Evolutionary conservation across 1,139 yeast genomes (phyloP), one percentile per base, ranked within the genome.

Genomic region (Geotrichum histeridarum): DNA sequence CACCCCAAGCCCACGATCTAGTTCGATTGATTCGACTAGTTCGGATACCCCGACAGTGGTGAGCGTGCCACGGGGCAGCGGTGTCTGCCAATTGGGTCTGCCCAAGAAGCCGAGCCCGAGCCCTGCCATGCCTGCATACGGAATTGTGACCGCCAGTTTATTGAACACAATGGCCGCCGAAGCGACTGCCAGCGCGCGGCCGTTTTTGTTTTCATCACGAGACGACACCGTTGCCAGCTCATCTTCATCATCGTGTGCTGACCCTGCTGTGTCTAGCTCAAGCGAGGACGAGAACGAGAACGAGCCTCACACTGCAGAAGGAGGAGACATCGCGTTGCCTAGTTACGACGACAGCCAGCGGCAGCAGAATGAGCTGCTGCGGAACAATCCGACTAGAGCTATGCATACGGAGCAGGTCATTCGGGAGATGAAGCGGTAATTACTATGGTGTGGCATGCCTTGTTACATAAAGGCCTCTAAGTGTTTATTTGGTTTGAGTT

Each of bases 291-390:
- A 33, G 12, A 32, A 4, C 12, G 37, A 11, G 35, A 32, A 32
- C 35, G 37, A 48, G 11, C 17, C 15, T 1, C 8, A 38, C 2
- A 14, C 15, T 14, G 48, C 33, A 3, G 48, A 45, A 9, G 44
- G 22, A 2, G 50, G 43, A 12, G 51, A 48, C 8, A 36, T 32
- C 8, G 17, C 42, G 8, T 32, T 57, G 11, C 59, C 59, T 4
- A 57, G 57, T 46, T 57, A 57, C 36, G 57, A 55, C 27, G 59
- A 54, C 30, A 53, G 56, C 35, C 56, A 57, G 31, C 48, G 58
- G 14, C 50, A 55, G 35, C 59, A 57, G 35, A 45, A 42, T 9
- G 59, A 54, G 43, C 50, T 57, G 18, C 30, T 57, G 37, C 43
- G 56, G 27, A 52, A 57, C 44, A 42, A 42, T 31, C 51, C 51